Base-by-base conservation (phyloP, 371 early-diverging fungal genomes). In the Mucor piriformis region DNA sequence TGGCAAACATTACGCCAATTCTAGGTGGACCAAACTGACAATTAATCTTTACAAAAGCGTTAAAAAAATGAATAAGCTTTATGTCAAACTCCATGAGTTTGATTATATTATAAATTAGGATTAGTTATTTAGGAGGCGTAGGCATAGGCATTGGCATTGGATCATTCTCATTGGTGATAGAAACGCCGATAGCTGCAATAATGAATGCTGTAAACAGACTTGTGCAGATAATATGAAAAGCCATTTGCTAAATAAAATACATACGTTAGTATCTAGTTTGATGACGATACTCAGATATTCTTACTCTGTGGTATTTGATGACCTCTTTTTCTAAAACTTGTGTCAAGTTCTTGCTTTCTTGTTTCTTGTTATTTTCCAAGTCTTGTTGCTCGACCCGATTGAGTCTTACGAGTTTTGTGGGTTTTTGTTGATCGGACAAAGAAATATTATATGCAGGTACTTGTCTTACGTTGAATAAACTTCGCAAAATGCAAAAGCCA, bases 401-500 rank as follows among this genome's bases (percentile, higher is more conserved):
- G 15, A 6, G 43, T 50, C 20, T 42, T 7, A n/a, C 18, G 3
- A 18, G 18, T 20, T 42, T 42, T 4, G 1, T 42, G 7, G n/a
- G 42, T n/a, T 42, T 3, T 8, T 7, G 7, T 16, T 16, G 16
- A 18, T 42, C 42, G 3, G 8, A 3, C 18, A 42, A 42, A 8
- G 24, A 25, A 16, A 51, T 16, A 15, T 54, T 54, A 33, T 59
- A 59, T 13, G 42, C 27, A 12, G 60, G 60, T 10, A 59, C 43
- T 20, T 65, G 65, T 29, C 65, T 38, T 8, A 33, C 23, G 18
- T 59, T 54, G 3, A 55, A 24, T 5, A 47, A 18, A 12, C 50
- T 43, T 7, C 59, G 48, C 33, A 65, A n/a, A 1, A 49, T 33
- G 43, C 65, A 65, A 27, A 65, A 56, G 5, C 60, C 65, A 3